Base-by-base conservation (phyloP, 163 green algal genomes). In the Prototheca cutis region DNA sequence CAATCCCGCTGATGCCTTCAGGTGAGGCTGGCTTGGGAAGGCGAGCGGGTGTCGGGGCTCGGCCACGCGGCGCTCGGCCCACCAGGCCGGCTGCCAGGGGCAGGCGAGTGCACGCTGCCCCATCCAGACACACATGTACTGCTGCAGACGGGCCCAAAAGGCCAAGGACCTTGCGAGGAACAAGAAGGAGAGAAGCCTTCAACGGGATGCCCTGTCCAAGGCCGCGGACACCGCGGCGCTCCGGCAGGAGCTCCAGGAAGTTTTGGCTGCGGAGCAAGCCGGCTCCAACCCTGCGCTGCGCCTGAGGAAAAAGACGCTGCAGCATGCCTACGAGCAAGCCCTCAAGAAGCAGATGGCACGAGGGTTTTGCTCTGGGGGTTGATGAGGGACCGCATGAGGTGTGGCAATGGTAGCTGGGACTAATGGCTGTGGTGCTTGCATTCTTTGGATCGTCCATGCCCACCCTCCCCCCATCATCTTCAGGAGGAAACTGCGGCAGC, bases 151-250 rank as follows among this genome's bases (percentile, higher is more conserved):
- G 71, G 68, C 83, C 60, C 74, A 90, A 66, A 74, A 83, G 13
- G 83, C 84, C 28, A 90, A 89, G 54, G 83, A 95, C 72, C 80
- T 95, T 34, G 53, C 63, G 19, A 65, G 85, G 28, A 95, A 95
- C 59, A 94, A 91, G 66, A 80, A 90, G 33, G 88, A 93, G 73
- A 72, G 88, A 4, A 81, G 87, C 53, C 85, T 89, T 56, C 82
- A 87, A 10, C 66, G 88, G 0, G 84, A 91, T 32, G 84, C 81
- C 1, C 59, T 66, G 42, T 73, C 34, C 53, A 78, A 65, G 53
- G 66, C 61, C 18, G 45, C 55, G 48, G 69, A 76, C 40, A 63
- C 69, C 2, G 63, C 56, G 23, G 69, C 75, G 19, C 81, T 95
- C 39, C 85, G 81, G 40, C 70, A 83, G 53, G 67, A 93, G 72